Percentiles rank a stretch among this genome's conserved stretches.
Evolutionary conservation across 176 grass and related monocot genomes (phyloP).

Genomic region (Carex scoparia): DNA sequence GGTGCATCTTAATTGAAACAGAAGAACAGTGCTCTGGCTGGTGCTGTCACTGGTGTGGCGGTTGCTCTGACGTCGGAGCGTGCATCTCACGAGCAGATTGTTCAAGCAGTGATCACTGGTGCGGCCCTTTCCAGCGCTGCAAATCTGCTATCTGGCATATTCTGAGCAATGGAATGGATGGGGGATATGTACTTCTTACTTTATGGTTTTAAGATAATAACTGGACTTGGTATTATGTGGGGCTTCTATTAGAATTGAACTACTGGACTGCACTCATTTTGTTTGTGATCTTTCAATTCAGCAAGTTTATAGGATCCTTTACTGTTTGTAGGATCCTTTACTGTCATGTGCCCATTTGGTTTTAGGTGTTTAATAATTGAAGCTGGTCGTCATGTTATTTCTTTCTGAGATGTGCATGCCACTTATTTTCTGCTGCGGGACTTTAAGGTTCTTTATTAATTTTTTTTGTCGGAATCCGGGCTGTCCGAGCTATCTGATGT

Average conservation of each 20-base stretch:
- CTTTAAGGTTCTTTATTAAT: too few species aligned
- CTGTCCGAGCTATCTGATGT: too few species aligned
- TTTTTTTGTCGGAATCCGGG: too few species aligned
- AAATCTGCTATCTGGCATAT: slow-evolving; percentile 67
- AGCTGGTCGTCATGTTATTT: too few species aligned
- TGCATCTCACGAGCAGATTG: slow-evolving; percentile 58
- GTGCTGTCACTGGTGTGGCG: slow-evolving; percentile 62
- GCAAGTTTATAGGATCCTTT: too few species aligned
- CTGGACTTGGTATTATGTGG: not conserved
- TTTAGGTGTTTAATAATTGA: too few species aligned
- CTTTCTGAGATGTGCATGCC: too few species aligned
- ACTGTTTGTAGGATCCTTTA: too few species aligned
- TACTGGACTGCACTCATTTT: not conserved
- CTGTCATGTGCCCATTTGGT: too few species aligned
- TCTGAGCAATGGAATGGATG: slow-evolving; percentile 27
- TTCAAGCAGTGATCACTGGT: slow-evolving; percentile 72
- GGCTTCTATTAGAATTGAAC: not conserved
- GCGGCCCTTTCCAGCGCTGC: slow-evolving; percentile 70
- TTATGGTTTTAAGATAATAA: not conserved
- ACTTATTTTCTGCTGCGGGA: too few species aligned
- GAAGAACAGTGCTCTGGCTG: slow-evolving; percentile 78
- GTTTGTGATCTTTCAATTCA: not conserved
- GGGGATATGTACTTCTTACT: not conserved
- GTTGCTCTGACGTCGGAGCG: slow-evolving; percentile 55
- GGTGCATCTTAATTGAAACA: not conserved